Evolutionary conservation across 2,329 filamentous ascomycete species (phyloP).

Genomic region (Karstenula rhodostoma): DNA sequence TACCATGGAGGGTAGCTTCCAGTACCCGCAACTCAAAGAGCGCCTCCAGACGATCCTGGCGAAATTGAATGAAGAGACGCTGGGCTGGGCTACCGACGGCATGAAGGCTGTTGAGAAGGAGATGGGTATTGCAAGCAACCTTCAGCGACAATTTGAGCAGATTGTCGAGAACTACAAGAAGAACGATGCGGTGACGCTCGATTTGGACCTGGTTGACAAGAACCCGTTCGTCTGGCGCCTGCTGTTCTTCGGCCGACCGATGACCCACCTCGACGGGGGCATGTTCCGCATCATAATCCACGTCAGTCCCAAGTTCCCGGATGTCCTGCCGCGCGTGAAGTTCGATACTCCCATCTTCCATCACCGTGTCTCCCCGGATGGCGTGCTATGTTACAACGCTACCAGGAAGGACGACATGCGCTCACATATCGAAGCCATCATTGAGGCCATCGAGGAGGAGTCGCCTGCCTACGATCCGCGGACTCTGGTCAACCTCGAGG

Average conservation of each 20-base stretch:
- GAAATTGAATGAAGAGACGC: conserved; percentile 75
- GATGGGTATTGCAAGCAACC: conserved; percentile 78
- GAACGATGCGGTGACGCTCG: conserved; percentile 73
- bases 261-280: conserved; percentile 86
- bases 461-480: conserved; percentile 88
- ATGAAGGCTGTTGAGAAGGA: conserved; percentile 69
- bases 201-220: conserved; percentile 76
- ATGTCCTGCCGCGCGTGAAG: conserved; percentile 83
- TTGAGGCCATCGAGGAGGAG: conserved; percentile 85
- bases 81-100: conserved; percentile 76
- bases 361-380: conserved; percentile 81
- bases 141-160: conserved; percentile 86
- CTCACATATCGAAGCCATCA: conserved; percentile 83
- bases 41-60: conserved; percentile 74
- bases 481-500: conserved; percentile 85
- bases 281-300: conserved; percentile 82
- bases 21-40: conserved; percentile 76
- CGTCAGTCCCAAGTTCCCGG: conserved; percentile 85
- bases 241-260: conserved; percentile 88
- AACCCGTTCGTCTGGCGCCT: conserved; percentile 92
- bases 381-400: conserved; percentile 78
- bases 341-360: conserved; percentile 88
- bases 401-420: conserved; percentile 78
- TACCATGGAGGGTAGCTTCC: conserved; percentile 84
- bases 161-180: conserved; percentile 77